phyloP scores from a whole-genome alignment of 148 eudicot species.

The Chenopodium album region DNA sequence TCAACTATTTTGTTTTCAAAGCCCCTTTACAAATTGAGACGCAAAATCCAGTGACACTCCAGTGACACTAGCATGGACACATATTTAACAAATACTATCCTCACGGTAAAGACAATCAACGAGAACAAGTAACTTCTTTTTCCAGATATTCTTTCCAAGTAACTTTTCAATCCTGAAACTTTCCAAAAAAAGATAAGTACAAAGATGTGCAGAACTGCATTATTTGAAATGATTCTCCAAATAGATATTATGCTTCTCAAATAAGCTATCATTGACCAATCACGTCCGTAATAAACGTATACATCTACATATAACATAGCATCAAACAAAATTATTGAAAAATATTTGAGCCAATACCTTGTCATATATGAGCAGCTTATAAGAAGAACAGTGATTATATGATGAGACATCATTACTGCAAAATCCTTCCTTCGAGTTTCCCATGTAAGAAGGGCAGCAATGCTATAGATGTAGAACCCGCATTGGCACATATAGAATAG shows the following conservation, averaged over 20 bases:
- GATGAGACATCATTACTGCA: conserved; percentile 98
- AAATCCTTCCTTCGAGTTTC: conserved; percentile 97
- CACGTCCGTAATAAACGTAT: background rate
- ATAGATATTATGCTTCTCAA: background rate
- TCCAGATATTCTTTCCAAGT: background rate
- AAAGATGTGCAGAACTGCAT: background rate
- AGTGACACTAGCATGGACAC: too few relatives aligned
- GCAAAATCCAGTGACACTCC: too few relatives aligned
- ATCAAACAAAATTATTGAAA: background rate
- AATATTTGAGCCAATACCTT: conserved; percentile 43
- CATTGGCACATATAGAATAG: conserved; percentile 90
- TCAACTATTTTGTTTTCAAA: too few relatives aligned
- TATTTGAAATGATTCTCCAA: background rate
- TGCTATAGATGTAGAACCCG: conserved; percentile 90
- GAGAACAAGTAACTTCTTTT: too few relatives aligned
- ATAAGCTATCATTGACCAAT: background rate
- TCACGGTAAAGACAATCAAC: too few relatives aligned
- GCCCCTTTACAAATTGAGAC: too few relatives aligned
- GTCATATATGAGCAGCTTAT: conserved; percentile 71
- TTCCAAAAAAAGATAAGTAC: background rate
- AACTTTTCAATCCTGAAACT: background rate
- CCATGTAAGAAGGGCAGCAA: conserved; percentile 88
- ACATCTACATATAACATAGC: background rate
- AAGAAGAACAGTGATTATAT: conserved; percentile 78
- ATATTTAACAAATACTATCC: too few relatives aligned